Percentiles rank a stretch among this genome's conserved stretches.
These are phyloP conservation scores for Parmelia sp. DNA, from an alignment of 495 filamentous ascomycete species.

Conservation along the genomic window DNA sequence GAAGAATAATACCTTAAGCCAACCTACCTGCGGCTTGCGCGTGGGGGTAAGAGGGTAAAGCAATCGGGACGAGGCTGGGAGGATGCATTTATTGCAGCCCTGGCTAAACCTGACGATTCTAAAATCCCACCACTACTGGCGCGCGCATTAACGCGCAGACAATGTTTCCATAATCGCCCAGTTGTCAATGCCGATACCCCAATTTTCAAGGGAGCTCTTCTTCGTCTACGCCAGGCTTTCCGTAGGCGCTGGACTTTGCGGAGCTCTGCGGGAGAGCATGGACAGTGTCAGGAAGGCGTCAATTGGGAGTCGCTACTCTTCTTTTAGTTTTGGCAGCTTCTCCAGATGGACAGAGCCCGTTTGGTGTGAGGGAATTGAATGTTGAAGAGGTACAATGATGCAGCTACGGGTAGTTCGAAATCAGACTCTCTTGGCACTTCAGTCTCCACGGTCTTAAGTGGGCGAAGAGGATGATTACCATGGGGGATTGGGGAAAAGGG, in stretches of 20 bases:
- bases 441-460: not conserved
- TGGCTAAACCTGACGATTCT: not conserved
- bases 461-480: not conserved
- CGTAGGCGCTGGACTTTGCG: not conserved
- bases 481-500: too few relatives aligned
- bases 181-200: not conserved
- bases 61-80: not conserved
- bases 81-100: not conserved
- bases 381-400: too few relatives aligned
- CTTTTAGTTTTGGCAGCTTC: too few relatives aligned
- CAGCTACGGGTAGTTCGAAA: not conserved
- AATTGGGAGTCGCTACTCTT: not conserved
- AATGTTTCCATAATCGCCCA: conserved; percentile 4
- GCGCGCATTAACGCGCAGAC: conserved; percentile 2
- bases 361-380: too few relatives aligned
- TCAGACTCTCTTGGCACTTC: not conserved
- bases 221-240: not conserved
- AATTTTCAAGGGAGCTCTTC: not conserved
- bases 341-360: too few relatives aligned
- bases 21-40: conserved; percentile 4
- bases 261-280: not conserved
- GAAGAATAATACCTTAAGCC: not conserved
- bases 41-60: not conserved
- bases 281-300: not conserved
- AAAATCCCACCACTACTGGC: not conserved